Percentiles rank a stretch among this genome's conserved stretches.
Conservation (phyloP, 1,139 yeast genomes). For the Debaryomyces fabryi region DNA sequence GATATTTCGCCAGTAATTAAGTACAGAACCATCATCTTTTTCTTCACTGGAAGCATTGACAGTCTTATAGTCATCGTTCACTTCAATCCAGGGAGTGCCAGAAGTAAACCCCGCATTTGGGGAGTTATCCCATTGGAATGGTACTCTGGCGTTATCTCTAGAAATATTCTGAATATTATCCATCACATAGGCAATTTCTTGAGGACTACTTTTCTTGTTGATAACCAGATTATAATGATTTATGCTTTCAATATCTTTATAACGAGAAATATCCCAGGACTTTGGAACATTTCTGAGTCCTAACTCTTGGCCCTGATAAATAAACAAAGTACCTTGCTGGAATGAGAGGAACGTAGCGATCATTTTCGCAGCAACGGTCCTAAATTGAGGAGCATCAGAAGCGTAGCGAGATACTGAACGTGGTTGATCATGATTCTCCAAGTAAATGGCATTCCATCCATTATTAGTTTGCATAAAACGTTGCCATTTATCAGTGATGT, state of each 20-base stretch:
- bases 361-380: background rate
- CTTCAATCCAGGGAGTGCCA: background rate
- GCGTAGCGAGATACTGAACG: conserved; percentile 26
- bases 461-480: conserved; percentile 23
- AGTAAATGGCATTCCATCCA: conserved; percentile 28
- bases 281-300: conserved; percentile 27
- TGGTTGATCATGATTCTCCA: conserved; percentile 30
- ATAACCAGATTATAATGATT: conserved; percentile 21
- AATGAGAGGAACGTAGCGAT: background rate
- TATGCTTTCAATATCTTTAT: conserved; percentile 25
- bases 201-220: conserved; percentile 5
- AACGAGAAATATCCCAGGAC: conserved; percentile 23
- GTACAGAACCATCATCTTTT: background rate
- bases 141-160: conserved; percentile 14
- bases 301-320: conserved; percentile 23
- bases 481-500: too few relatives aligned
- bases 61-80: background rate
- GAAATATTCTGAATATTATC: background rate
- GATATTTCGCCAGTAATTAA: background rate
- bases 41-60: background rate
- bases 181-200: conserved; percentile 13
- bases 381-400: conserved; percentile 12
- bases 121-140: background rate
- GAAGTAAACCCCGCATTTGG: background rate
- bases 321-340: background rate